phyloP scores from a whole-genome alignment of 495 filamentous ascomycete species.

The Hypoxylon cercidicola region DNA sequence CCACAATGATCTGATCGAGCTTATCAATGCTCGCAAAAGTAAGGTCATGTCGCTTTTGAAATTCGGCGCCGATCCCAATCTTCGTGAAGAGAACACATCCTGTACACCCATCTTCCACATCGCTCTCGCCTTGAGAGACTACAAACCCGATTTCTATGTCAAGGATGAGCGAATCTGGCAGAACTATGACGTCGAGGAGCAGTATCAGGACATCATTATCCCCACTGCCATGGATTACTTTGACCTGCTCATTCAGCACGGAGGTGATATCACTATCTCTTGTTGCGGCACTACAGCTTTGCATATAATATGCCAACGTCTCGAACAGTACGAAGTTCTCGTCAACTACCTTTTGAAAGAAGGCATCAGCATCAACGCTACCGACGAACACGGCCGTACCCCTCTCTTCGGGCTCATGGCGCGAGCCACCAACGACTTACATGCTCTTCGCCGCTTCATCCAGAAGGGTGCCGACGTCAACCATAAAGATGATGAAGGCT shows the following conservation, averaged over 20 bases:
- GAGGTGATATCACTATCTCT: background rate
- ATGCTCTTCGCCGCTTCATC: background rate
- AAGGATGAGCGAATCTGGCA: background rate
- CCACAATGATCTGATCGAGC: background rate
- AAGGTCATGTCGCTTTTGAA: background rate
- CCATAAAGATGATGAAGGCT: conserved; percentile 7
- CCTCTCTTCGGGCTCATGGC: conserved; percentile 6
- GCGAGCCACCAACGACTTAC: background rate
- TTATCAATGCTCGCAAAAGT: background rate
- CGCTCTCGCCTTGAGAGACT: background rate
- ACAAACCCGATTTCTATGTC: background rate
- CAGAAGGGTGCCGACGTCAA: conserved; percentile 8
- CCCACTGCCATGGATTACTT: background rate
- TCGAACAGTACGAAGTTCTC: background rate
- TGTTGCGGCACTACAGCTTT: conserved; percentile 10
- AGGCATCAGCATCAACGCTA: conserved; percentile 9
- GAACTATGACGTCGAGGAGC: background rate
- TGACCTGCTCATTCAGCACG: background rate
- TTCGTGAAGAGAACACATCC: background rate
- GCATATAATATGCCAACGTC: conserved; percentile 11
- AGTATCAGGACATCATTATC: background rate
- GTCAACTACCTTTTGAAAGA: conserved; percentile 1
- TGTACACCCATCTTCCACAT: conserved; percentile 5
- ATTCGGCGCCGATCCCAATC: conserved; percentile 13
- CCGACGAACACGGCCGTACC: conserved; percentile 4